These are phyloP conservation scores for Aechmea fasciata DNA, from an alignment of 176 grass and related monocot species.

Conservation along the genomic window DNA sequence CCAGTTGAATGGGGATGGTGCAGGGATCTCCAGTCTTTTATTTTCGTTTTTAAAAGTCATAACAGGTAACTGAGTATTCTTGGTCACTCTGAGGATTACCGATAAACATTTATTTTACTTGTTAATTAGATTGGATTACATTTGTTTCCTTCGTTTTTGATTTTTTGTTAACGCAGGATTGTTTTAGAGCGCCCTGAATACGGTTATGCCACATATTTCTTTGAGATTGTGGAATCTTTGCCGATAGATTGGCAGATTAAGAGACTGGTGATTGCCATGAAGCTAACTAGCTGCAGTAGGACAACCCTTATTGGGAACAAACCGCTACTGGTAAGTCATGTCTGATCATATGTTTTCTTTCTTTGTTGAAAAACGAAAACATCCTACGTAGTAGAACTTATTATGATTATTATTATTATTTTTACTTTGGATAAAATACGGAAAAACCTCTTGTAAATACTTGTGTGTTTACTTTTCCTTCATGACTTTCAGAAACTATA, in stretches of 20 bases:
- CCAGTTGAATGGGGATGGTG: constrained; percentile 98
- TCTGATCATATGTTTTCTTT: not conserved
- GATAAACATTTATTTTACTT: constrained; percentile 1
- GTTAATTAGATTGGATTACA: constrained; percentile 5
- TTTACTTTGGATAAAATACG: no score
- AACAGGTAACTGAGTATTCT: constrained; percentile 39
- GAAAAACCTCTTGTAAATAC: no score
- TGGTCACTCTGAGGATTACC: not conserved
- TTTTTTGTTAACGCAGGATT: constrained; percentile 39
- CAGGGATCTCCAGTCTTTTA: constrained; percentile 84
- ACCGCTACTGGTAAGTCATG: constrained; percentile 48
- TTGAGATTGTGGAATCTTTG: constrained; percentile 59
- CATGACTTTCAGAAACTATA: no score
- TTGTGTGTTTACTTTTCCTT: no score
- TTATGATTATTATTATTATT: no score
- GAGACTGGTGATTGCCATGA: constrained; percentile 75
- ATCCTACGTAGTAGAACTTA: no score
- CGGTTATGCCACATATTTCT: constrained; percentile 92
- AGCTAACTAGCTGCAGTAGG: constrained; percentile 66
- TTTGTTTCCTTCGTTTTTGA: not conserved
- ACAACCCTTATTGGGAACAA: constrained; percentile 76
- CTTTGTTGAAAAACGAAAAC: not conserved
- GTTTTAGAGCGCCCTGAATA: constrained; percentile 95
- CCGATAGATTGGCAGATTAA: constrained; percentile 76
- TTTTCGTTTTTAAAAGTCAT: constrained; percentile 76